These are phyloP conservation scores for Houttuynia cordata DNA, from an alignment of 164 flowering plant species.

Conservation along the genomic window DNA sequence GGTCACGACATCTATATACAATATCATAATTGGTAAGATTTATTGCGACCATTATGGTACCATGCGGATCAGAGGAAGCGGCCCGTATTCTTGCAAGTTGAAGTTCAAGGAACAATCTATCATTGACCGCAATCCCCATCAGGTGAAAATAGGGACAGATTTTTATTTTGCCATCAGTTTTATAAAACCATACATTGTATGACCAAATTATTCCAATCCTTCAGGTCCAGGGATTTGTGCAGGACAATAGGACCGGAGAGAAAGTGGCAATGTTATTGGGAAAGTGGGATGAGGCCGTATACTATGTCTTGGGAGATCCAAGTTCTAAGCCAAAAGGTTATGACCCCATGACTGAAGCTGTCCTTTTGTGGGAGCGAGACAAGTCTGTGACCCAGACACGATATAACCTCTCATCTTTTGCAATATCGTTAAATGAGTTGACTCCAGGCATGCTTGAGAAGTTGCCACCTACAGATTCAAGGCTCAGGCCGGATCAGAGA, in stretches of 20 bases:
- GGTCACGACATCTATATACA: slow-evolving; percentile 96
- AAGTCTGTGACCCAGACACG: slow-evolving; percentile 63
- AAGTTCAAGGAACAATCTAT: slow-evolving; percentile 99
- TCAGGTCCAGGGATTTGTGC: slow-evolving; percentile 97
- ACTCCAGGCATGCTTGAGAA: slow-evolving; percentile 61
- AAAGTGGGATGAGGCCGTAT: slow-evolving; percentile 99
- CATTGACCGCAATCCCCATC: slow-evolving; percentile 96
- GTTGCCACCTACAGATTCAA: slow-evolving; percentile 93
- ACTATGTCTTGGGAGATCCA: slow-evolving; percentile 95
- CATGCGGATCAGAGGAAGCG: slow-evolving; percentile 91
- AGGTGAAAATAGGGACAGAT: slow-evolving; percentile 31
- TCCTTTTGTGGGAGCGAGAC: slow-evolving; percentile 89
- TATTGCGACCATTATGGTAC: slow-evolving; percentile 99
- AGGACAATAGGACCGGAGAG: slow-evolving; percentile 87
- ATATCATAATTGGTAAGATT: slow-evolving; percentile 90
- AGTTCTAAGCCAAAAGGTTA: slow-evolving; percentile 85
- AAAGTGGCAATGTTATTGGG: slow-evolving; percentile 92
- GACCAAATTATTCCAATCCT: slow-evolving; percentile 4
- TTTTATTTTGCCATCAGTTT: not conserved
- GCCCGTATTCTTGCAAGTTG: slow-evolving; percentile 91
- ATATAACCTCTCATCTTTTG: slow-evolving; percentile 94
- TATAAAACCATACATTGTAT: not conserved
- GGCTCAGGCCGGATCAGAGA: slow-evolving; percentile 94
- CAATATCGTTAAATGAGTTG: slow-evolving; percentile 84
- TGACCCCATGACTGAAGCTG: slow-evolving; percentile 97